Evolutionary conservation across 768 basidiomycete genomes (phyloP), one percentile per base, ranked within the genome.

Genomic region (Infundibulicybe gibba): DNA sequence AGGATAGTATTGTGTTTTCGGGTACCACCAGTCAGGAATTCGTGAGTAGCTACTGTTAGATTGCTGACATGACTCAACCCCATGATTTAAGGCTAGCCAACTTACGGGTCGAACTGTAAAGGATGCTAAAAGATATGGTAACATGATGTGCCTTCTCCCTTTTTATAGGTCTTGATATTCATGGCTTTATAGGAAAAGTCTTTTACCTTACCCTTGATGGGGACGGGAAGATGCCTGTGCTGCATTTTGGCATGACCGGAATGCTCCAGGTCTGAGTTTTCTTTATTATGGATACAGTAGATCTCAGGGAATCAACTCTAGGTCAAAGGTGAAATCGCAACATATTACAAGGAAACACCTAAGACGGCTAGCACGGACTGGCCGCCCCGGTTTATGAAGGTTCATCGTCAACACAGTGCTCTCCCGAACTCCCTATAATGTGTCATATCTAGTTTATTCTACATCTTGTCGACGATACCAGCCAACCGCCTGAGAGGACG

Each of bases 211-310:
- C 75, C 38, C 70, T 90, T 2, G 74, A 78, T 25, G 85, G 85
- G 6, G 49, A 66, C 12, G 87, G 85, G 0, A 71, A 69, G 55
- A 60, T 77, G 51, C 87, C 87, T 3, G 82, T 90, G 2, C 63
- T 90, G 41, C 88, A 90, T 58, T 87, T 90, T 53, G 89, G 88
- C 2, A 91, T 90, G 89, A 90, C 87, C 1, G 88, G 88, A n/a
- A 85, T 81, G 79, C 68, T 90, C 31, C 82, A 85, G 67, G 84
- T 80, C 43, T 34, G 25, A 25, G 41, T 6, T 44, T 14, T 38
- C 3, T n/a, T n/a, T n/a, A 9, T 40, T 14, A 21, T 17, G 19
- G 21, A 16, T 20, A 14, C 21, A 19, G 10, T 38, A 6, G 35
- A n/a, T n/a, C 35, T 38, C 10, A 38, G 10, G 35, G 35, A 14